These are phyloP conservation scores for Candida lessepsii DNA, from an alignment of 805 yeast species.

Conservation along the genomic window DNA sequence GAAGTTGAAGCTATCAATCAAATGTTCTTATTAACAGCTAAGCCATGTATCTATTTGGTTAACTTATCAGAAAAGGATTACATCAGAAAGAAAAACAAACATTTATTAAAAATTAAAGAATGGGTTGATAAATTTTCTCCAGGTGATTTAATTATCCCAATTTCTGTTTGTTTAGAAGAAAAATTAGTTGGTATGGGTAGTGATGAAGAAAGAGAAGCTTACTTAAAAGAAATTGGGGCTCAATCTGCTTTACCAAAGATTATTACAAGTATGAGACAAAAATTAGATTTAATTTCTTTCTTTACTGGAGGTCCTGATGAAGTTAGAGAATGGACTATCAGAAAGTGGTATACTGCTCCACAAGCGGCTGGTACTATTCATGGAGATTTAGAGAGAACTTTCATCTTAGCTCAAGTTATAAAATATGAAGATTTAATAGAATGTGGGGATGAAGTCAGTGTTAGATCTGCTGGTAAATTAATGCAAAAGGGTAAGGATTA, in stretches of 20 bases:
- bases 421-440: slow-evolving; percentile 79
- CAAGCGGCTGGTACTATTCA: slow-evolving; percentile 98
- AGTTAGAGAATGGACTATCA: slow-evolving; percentile 97
- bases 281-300: slow-evolving; percentile 84
- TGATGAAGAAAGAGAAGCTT: slow-evolving; percentile 76
- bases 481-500: slow-evolving; percentile 92
- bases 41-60: slow-evolving; percentile 89
- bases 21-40: slow-evolving; percentile 88
- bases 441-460: slow-evolving; percentile 69
- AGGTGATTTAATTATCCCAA: slow-evolving; percentile 83
- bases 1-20: slow-evolving; percentile 89
- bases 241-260: slow-evolving; percentile 82
- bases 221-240: slow-evolving; percentile 72
- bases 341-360: slow-evolving; percentile 93
- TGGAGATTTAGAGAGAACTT: slow-evolving; percentile 91
- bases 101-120: slow-evolving; percentile 72
- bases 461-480: slow-evolving; percentile 87
- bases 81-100: slow-evolving; percentile 85
- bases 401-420: slow-evolving; percentile 90
- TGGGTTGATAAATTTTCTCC: slow-evolving; percentile 91
- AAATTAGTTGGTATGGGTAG: slow-evolving; percentile 83
- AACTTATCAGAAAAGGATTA: slow-evolving; percentile 89
- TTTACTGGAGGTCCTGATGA: slow-evolving; percentile 96
- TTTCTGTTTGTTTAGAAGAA: slow-evolving; percentile 90
- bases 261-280: slow-evolving; percentile 81